Percentiles rank a stretch among this genome's conserved stretches.
phyloP scores from a whole-genome alignment of 2,329 filamentous ascomycete species.

The Chalara sp. region DNA sequence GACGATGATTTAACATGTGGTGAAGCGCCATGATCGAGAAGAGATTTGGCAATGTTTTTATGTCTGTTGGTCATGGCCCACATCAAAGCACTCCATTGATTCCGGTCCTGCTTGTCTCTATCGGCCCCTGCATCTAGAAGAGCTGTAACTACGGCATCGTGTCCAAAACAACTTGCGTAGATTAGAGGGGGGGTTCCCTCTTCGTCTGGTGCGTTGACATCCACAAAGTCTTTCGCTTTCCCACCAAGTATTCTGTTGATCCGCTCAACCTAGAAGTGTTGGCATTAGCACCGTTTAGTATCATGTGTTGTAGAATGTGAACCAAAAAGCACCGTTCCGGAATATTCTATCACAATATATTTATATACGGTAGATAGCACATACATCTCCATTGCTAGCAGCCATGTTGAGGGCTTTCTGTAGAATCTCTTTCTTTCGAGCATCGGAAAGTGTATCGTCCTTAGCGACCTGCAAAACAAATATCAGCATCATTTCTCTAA shows the following conservation, averaged over 20 bases:
- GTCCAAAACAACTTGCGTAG: slow-evolving; percentile 96
- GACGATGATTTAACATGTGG: slow-evolving; percentile 92
- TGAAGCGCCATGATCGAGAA: slow-evolving; percentile 92
- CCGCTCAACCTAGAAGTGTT: slow-evolving; percentile 46
- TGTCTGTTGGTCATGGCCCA: slow-evolving; percentile 99
- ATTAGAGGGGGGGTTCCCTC: slow-evolving; percentile 96
- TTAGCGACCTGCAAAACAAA: slow-evolving; percentile 45
- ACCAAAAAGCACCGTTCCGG: no score
- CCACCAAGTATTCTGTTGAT: slow-evolving; percentile 71
- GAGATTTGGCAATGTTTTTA: slow-evolving; percentile 86
- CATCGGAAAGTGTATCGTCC: slow-evolving; percentile 65
- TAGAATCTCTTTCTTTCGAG: slow-evolving; percentile 73
- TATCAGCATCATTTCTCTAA: no score
- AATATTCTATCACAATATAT: no score
- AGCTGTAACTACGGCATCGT: slow-evolving; percentile 79
- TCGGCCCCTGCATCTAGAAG: slow-evolving; percentile 80
- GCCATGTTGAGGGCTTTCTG: slow-evolving; percentile 92
- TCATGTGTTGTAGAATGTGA: no score
- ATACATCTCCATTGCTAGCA: slow-evolving; percentile 82
- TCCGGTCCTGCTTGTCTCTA: slow-evolving; percentile 90
- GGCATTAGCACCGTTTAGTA: not conserved
- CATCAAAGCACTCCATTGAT: slow-evolving; percentile 97
- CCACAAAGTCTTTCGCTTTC: slow-evolving; percentile 66
- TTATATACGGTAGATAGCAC: not conserved
- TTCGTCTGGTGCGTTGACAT: slow-evolving; percentile 83